These are phyloP conservation scores for Pythium guiyangense DNA, from an alignment of 352 stramenopile genomes.

Conservation along the genomic window DNA sequence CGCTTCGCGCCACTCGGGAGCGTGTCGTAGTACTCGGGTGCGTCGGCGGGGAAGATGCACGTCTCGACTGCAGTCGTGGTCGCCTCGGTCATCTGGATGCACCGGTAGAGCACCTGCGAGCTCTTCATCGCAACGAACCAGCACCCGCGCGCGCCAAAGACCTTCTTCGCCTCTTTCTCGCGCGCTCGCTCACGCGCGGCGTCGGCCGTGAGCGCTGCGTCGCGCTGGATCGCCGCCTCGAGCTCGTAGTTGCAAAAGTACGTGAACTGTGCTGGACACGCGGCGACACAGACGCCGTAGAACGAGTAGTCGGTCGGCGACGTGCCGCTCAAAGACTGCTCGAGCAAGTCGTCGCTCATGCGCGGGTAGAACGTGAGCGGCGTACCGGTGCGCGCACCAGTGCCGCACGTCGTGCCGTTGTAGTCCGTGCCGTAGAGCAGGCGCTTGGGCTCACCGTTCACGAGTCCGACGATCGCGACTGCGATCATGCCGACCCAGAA, in stretches of 20 bases:
- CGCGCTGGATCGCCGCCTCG: conserved; percentile 41
- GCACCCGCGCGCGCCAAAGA: conserved; percentile 37
- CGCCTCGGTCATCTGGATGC: conserved; percentile 59
- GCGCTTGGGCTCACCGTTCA: conserved; percentile 62
- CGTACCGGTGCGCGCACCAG: conserved; percentile 19
- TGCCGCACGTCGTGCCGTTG: conserved; percentile 73
- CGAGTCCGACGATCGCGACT: conserved; percentile 44
- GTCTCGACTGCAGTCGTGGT: conserved; percentile 60
- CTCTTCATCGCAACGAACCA: conserved; percentile 68
- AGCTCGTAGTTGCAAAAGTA: conserved; percentile 81
- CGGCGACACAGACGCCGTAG: conserved; percentile 63
- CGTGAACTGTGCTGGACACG: conserved; percentile 34
- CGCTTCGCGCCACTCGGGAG: conserved; percentile 34
- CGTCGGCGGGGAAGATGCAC: conserved; percentile 64
- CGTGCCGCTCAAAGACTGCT: conserved; percentile 42
- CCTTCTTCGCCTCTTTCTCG: conserved; percentile 30
- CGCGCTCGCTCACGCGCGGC: conserved; percentile 35
- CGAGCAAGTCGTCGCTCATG: conserved; percentile 69
- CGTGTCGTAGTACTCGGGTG: conserved; percentile 61
- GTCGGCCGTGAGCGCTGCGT: conserved; percentile 34
- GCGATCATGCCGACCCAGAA: conserved; percentile 74
- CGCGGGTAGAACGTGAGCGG: conserved; percentile 70
- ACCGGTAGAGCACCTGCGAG: conserved; percentile 72
- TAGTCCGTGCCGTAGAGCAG: conserved; percentile 73
- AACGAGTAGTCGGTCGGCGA: conserved; percentile 51